Percentiles rank a stretch among this genome's conserved stretches.
These are phyloP conservation scores for Hirschioporus abietinus DNA, from an alignment of 768 basidiomycete genomes.

Conservation along the genomic window DNA sequence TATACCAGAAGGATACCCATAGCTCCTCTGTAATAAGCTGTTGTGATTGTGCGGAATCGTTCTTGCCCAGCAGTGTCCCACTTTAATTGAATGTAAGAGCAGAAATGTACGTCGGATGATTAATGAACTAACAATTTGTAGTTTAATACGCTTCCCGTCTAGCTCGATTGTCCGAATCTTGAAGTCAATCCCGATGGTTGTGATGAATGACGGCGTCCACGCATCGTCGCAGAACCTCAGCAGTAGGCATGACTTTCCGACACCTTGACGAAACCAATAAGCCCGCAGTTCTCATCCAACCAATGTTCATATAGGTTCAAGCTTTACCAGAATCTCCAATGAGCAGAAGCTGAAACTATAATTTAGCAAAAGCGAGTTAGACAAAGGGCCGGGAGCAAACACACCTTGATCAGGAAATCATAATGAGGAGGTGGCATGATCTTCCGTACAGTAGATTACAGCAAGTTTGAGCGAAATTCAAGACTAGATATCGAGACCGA, in stretches of 20 bases:
- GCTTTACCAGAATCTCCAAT: conserved; percentile 88
- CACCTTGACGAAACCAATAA: conserved; percentile 46
- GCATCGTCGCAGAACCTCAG: conserved; percentile 98
- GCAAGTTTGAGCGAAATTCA: not conserved
- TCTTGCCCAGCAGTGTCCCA: conserved; percentile 99
- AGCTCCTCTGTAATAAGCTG: conserved; percentile 98
- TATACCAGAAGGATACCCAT: conserved; percentile 99
- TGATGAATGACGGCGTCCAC: conserved; percentile 99
- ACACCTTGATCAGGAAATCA: conserved; percentile 93
- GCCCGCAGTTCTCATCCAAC: not conserved
- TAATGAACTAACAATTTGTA: conserved; percentile 80
- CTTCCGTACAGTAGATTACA: not conserved
- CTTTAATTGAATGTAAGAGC: conserved; percentile 34
- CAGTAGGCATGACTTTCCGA: conserved; percentile 94
- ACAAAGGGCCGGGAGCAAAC: conserved; percentile 11
- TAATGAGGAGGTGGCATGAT: conserved; percentile 91
- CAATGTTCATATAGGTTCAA: not conserved
- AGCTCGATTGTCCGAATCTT: conserved; percentile 99
- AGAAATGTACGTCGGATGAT: not conserved
- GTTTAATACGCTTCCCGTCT: conserved; percentile 95
- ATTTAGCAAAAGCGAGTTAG: conserved; percentile 3
- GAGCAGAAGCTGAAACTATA: conserved; percentile 66
- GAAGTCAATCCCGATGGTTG: conserved; percentile 99
- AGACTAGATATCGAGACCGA: not conserved
- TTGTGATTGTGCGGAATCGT: conserved; percentile 96